Percentiles rank a stretch among this genome's conserved stretches.
Conservation (phyloP, 345 rosid species). For the Salix viminalis region DNA sequence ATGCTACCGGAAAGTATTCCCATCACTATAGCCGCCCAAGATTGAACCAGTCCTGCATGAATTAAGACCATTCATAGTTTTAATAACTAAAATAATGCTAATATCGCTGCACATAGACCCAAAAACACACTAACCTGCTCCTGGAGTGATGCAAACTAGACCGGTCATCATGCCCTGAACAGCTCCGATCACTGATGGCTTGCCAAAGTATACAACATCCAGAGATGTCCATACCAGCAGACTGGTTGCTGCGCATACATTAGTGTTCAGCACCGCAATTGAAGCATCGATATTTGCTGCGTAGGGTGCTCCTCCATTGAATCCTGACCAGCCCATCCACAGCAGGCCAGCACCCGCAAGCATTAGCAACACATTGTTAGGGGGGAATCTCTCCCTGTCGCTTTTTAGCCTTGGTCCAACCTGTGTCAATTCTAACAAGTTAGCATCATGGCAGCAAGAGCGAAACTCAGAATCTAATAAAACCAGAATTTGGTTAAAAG, state of each 20-base stretch:
- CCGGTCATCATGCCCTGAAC: conserved; percentile 97
- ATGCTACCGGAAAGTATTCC: conserved; percentile 75
- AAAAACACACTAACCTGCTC: conserved; percentile 54
- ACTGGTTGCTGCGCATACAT: conserved; percentile 82
- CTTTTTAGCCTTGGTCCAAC: conserved; percentile 79
- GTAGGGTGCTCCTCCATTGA: conserved; percentile 92
- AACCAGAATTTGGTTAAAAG: not conserved
- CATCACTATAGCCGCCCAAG: conserved; percentile 86
- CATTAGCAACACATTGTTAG: conserved; percentile 86
- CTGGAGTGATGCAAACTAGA: conserved; percentile 81
- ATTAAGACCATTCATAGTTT: not conserved
- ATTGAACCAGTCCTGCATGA: conserved; percentile 65
- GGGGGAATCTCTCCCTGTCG: conserved; percentile 88
- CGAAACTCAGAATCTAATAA: not conserved
- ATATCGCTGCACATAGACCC: not conserved
- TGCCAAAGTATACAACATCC: conserved; percentile 77
- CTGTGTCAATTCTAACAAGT: conserved; percentile 25
- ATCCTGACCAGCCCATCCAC: conserved; percentile 99
- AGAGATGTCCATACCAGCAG: conserved; percentile 85
- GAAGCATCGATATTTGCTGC: conserved; percentile 75
- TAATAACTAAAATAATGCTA: not conserved
- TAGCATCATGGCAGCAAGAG: not conserved
- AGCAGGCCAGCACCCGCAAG: conserved; percentile 88
- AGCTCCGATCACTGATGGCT: conserved; percentile 90
- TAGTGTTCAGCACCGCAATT: conserved; percentile 73